A percentile compares a stretch with the other conserved stretches of the same genome.
Evolutionary conservation across 2,329 filamentous ascomycete genomes (phyloP).

Genomic region (Hypoxylon sp.): DNA sequence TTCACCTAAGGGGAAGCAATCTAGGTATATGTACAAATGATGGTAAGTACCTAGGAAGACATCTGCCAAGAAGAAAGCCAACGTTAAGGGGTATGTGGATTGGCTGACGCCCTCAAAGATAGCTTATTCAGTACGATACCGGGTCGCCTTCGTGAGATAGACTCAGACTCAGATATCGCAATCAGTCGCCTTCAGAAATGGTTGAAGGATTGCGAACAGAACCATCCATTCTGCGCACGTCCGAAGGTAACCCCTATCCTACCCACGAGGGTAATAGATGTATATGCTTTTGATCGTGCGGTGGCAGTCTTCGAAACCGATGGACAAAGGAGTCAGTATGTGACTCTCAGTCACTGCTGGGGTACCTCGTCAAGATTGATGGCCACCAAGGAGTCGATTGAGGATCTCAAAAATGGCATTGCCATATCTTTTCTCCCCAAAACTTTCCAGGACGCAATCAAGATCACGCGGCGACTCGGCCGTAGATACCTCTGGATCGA

Average conservation of each 20-base stretch:
- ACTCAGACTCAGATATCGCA: constrained; percentile 26
- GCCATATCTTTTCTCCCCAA: constrained; percentile 32
- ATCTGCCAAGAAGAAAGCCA: background rate
- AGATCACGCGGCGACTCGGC: constrained; percentile 20
- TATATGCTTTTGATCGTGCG: constrained; percentile 17
- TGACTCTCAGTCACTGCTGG: constrained; percentile 31
- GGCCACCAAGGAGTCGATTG: constrained; percentile 29
- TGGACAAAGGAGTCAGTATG: constrained; percentile 24
- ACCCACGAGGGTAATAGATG: constrained; percentile 34
- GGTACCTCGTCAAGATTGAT: constrained; percentile 29
- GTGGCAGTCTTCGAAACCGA: constrained; percentile 12
- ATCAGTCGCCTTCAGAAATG: constrained; percentile 27
- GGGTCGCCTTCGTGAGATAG: constrained; percentile 26
- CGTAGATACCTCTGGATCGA: constrained; percentile 38
- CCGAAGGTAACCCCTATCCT: constrained; percentile 14
- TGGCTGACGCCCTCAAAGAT: constrained; percentile 16
- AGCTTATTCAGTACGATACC: constrained; percentile 23
- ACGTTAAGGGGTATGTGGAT: background rate
- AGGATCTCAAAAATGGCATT: constrained; percentile 24
- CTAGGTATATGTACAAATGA: constrained; percentile 25
- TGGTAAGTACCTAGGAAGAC: constrained; percentile 12
- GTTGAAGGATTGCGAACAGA: constrained; percentile 25
- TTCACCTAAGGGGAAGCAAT: constrained; percentile 18
- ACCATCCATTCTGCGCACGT: constrained; percentile 25
- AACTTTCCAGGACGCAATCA: constrained; percentile 35